Evolutionary conservation across 768 basidiomycete species (phyloP).

Genomic region (Lactarius hengduanensis): DNA sequence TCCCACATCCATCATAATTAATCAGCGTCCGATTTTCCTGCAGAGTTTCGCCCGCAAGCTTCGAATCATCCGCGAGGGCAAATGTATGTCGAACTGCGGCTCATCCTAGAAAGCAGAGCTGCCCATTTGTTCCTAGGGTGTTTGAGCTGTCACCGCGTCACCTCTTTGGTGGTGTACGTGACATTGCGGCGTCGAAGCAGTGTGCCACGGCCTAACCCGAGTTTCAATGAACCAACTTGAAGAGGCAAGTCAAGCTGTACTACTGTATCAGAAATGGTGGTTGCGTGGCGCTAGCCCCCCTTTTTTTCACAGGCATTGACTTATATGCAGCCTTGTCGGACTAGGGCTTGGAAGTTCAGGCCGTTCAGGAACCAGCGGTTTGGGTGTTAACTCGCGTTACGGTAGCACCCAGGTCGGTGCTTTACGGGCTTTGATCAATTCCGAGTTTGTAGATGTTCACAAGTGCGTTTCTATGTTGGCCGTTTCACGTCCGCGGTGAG

Average conservation of each 20-base stretch:
- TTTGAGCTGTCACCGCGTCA: not conserved
- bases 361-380: not conserved
- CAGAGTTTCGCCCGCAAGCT: not conserved
- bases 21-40: not conserved
- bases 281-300: not conserved
- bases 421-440: not conserved
- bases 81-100: not conserved
- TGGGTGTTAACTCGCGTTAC: not conserved
- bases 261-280: not conserved
- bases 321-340: not conserved
- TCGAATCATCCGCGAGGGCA: not conserved
- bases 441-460: not conserved
- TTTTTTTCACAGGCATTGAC: no score
- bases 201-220: not conserved
- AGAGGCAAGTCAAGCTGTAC: not conserved
- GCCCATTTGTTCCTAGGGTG: not conserved
- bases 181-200: not conserved
- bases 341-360: not conserved
- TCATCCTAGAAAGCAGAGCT: not conserved
- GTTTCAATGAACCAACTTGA: not conserved
- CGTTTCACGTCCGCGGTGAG: not conserved
- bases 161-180: not conserved
- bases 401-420: not conserved
- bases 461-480: not conserved
- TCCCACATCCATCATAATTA: not conserved